phyloP scores from a whole-genome alignment of 228 moss, liverwort and hornwort genomes.

The Sphagnum fallax region DNA sequence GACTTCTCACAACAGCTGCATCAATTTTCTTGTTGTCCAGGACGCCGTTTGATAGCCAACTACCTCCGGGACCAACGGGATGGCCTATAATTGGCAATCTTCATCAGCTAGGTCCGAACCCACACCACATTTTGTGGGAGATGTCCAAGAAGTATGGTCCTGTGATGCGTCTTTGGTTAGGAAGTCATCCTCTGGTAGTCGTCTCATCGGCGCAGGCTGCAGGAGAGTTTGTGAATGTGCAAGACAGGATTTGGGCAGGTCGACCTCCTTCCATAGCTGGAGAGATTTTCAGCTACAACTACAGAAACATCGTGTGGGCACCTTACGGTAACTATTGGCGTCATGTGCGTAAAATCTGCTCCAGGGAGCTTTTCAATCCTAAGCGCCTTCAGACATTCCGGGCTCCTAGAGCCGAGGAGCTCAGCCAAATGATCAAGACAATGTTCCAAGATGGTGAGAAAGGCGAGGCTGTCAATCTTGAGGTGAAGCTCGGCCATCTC shows the following conservation, averaged over 20 bases:
- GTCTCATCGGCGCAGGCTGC: conserved; percentile 1
- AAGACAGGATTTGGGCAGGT: background rate
- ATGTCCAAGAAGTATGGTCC: background rate
- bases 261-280: conserved; percentile 1
- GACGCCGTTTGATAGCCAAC: background rate
- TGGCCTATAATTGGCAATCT: background rate
- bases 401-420: background rate
- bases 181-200: background rate
- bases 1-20: background rate
- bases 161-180: background rate
- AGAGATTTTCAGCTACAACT: background rate
- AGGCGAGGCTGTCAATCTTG: background rate
- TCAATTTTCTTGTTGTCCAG: background rate
- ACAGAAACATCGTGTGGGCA: background rate
- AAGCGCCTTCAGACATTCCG: background rate
- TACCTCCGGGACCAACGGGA: background rate
- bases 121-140: background rate
- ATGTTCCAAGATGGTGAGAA: background rate
- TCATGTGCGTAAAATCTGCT: conserved; percentile 2
- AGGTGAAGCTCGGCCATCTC: too few relatives aligned
- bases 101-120: background rate
- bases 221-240: background rate
- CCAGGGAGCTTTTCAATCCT: conserved; percentile 1
- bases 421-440: background rate
- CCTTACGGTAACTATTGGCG: conserved; percentile 1